These are phyloP conservation scores for Saraca asoca DNA, from an alignment of 331 rosid genomes.

Conservation along the genomic window DNA sequence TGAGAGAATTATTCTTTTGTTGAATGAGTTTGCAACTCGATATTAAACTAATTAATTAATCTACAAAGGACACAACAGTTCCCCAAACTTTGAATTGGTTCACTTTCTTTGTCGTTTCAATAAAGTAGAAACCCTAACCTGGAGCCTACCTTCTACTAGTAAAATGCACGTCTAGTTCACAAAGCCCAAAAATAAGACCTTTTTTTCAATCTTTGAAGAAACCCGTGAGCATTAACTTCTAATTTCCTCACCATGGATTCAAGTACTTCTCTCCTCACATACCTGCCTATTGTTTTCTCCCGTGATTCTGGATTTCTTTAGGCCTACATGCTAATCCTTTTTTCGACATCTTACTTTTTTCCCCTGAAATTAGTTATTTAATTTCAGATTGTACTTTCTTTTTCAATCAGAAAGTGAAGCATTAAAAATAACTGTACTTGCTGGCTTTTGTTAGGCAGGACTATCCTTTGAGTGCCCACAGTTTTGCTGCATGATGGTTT, in stretches of 20 bases:
- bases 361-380: constrained; percentile 1
- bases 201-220: constrained; percentile 33
- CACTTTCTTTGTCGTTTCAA: too few relatives aligned
- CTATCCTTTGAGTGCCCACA: background rate
- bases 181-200: constrained; percentile 10
- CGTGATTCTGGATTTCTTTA: constrained; percentile 46
- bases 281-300: constrained; percentile 40
- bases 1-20: too few relatives aligned
- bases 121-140: too few relatives aligned
- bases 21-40: too few relatives aligned
- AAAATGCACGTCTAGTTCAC: background rate
- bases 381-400: constrained; percentile 21
- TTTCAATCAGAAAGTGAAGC: background rate
- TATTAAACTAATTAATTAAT: too few relatives aligned
- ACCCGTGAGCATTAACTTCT: constrained; percentile 31
- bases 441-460: constrained; percentile 5
- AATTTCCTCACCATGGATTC: background rate
- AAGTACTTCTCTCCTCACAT: constrained; percentile 41
- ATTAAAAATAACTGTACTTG: background rate
- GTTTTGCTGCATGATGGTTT: background rate
- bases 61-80: too few relatives aligned
- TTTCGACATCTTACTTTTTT: background rate
- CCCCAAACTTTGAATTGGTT: too few relatives aligned
- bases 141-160: background rate
- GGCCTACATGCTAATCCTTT: constrained; percentile 9